Evolutionary conservation across 305 asterid genomes (phyloP).

Genomic region (Fraxinus floribunda): DNA sequence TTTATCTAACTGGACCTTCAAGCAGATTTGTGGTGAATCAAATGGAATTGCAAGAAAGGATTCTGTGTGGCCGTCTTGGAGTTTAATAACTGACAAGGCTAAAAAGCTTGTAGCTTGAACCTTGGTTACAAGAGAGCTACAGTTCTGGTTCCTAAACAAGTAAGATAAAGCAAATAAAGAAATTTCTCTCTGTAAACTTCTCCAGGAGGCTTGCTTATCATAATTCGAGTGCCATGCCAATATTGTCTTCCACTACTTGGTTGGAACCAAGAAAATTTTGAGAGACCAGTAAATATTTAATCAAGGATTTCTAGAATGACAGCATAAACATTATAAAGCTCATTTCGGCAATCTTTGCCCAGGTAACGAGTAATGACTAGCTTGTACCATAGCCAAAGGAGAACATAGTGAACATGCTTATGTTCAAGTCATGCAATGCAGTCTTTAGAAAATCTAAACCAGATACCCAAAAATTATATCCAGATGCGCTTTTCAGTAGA

Average conservation of each 20-base stretch:
- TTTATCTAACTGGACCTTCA: background rate
- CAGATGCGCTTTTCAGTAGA: background rate
- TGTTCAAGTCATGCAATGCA: background rate
- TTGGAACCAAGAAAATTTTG: no score
- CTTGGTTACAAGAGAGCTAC: background rate
- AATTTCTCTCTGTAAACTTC: background rate
- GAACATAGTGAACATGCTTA: background rate
- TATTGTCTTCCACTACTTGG: background rate
- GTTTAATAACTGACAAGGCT: background rate
- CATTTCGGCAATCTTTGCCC: background rate
- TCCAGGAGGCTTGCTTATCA: background rate
- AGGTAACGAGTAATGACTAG: background rate
- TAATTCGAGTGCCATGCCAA: background rate
- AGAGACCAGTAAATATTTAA: background rate
- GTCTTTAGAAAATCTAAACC: background rate
- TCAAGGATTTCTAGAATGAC: conserved; percentile 3
- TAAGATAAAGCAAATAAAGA: background rate
- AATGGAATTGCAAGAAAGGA: background rate
- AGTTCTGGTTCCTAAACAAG: background rate
- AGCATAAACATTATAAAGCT: background rate
- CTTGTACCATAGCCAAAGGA: background rate
- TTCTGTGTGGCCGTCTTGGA: background rate
- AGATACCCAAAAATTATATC: background rate
- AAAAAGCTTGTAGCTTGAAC: background rate
- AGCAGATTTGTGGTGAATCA: background rate